A percentile compares a stretch with the other conserved stretches of the same genome.
Evolutionary conservation across 2,329 filamentous ascomycete genomes (phyloP).

Genomic region (Chrysoporthe cubensis): DNA sequence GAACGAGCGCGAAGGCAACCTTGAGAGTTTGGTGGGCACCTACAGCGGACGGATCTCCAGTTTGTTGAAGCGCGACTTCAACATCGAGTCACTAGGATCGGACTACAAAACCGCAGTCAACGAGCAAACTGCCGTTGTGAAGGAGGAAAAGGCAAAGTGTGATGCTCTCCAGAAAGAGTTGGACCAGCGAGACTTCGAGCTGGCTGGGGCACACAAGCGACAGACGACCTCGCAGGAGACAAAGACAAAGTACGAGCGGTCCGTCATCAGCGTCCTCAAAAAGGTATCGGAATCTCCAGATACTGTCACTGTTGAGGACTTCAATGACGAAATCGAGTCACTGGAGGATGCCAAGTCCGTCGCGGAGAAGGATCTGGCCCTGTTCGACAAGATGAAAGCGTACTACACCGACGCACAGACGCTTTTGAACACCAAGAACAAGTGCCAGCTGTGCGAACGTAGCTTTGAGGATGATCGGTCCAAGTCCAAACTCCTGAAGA

Average conservation of each 20-base stretch:
- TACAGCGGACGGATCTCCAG: constrained; percentile 72
- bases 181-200: constrained; percentile 74
- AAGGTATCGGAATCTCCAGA: constrained; percentile 43
- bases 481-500: constrained; percentile 67
- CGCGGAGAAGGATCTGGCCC: constrained; percentile 68
- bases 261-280: constrained; percentile 54
- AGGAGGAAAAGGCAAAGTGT: constrained; percentile 69
- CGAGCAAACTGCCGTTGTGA: constrained; percentile 59
- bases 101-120: constrained; percentile 69
- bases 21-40: constrained; percentile 77
- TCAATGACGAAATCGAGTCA: constrained; percentile 53
- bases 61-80: constrained; percentile 70
- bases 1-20: constrained; percentile 70
- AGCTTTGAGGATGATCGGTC: constrained; percentile 60
- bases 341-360: constrained; percentile 61
- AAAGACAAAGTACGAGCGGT: constrained; percentile 62
- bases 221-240: constrained; percentile 68
- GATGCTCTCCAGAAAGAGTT: constrained; percentile 74
- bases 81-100: constrained; percentile 68
- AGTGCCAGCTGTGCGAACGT: constrained; percentile 77
- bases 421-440: constrained; percentile 67
- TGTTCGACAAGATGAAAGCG: constrained; percentile 69
- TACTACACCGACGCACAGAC: constrained; percentile 74
- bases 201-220: constrained; percentile 68
- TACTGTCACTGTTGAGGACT: constrained; percentile 55